Evolutionary conservation across 805 yeast species (phyloP), one percentile per base, ranked within the genome.

Genomic region (Zygoascus tannicola): DNA sequence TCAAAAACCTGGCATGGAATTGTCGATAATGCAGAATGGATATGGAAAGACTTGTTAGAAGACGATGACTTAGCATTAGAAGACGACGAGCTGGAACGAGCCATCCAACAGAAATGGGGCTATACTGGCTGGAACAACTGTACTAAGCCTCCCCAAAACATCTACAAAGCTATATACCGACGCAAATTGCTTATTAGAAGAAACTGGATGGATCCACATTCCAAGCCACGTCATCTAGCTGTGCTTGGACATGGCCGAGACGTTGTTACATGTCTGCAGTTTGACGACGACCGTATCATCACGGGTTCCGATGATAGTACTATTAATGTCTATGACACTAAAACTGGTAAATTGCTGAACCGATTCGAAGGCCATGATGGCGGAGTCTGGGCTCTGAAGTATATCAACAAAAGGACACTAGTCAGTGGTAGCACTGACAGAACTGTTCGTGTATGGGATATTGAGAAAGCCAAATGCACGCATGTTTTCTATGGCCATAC

Each of bases 351-450:
- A 35, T 68, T 81, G 41, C 56, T 79, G 5, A 68, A 73, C 35
- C 78, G 78, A 4, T 69, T 92, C 36, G 69, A 72, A 35, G 97
- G 96, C 5, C 98, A 92, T 58, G 94, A 83, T 44, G 98, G 98
- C 37, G 98, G 98, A 33, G 98, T 92, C 4, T 92, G 98, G 98
- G 97, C 98, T 1, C 71, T 92, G 59, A 86, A 90, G 63, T 88
- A 87, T 58, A 70, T 75, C 44, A 87, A 85, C 19, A 54, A 56
- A n/a, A 63, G 62, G 44, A 85, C 87, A 5, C 69, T 92, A 37
- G 95, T 90, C 1, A 83, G 94, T 47, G 98, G 97, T 0, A 82
- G 95, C 1, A 90, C 97, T 0, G 98, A 92, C 64, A 74, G 96
- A 53, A 81, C 95, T 0, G 94, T 92, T 2, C 74, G 98, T 46